Percentiles rank a stretch among this genome's conserved stretches.
Evolutionary conservation across 225 moss, liverwort and hornwort genomes (phyloP).

Genomic region (Pseudisothecium myosuroides): DNA sequence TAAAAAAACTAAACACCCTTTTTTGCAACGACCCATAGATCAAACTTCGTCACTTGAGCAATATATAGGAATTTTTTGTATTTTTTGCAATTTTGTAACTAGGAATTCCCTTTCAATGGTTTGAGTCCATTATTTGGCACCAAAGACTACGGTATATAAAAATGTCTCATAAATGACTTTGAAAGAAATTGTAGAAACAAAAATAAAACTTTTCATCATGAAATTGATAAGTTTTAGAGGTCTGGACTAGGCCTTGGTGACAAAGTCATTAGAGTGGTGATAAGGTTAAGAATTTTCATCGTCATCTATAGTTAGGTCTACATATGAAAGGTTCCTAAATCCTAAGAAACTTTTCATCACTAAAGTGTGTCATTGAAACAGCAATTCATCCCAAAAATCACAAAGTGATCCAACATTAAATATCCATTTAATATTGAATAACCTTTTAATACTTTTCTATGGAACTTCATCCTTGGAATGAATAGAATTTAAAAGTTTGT

Average conservation of each 20-base stretch:
- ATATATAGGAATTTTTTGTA: too few relatives aligned
- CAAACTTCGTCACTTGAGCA: too few relatives aligned
- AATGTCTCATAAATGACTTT: not conserved
- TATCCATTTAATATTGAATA: too few relatives aligned
- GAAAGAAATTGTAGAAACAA: not conserved
- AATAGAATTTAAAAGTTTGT: not conserved
- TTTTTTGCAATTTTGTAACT: too few relatives aligned
- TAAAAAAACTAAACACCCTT: too few relatives aligned
- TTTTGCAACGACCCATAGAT: too few relatives aligned
- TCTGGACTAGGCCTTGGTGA: accelerated
- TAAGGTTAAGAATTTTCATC: not conserved
- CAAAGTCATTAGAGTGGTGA: accelerated
- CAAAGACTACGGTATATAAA: not conserved
- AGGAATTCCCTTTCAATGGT: too few relatives aligned
- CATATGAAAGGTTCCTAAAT: not conserved
- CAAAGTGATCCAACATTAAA: accelerated
- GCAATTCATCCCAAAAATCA: not conserved
- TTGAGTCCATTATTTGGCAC: not conserved
- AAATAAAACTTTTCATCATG: not conserved
- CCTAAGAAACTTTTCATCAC: not conserved
- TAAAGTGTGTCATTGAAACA: not conserved
- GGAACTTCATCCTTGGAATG: not conserved
- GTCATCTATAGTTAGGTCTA: not conserved
- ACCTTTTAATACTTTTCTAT: not conserved
- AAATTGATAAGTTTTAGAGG: not conserved